Evolutionary conservation across 1,284 basidiomycete genomes (phyloP).

Genomic region (Albatrellus sp.): DNA sequence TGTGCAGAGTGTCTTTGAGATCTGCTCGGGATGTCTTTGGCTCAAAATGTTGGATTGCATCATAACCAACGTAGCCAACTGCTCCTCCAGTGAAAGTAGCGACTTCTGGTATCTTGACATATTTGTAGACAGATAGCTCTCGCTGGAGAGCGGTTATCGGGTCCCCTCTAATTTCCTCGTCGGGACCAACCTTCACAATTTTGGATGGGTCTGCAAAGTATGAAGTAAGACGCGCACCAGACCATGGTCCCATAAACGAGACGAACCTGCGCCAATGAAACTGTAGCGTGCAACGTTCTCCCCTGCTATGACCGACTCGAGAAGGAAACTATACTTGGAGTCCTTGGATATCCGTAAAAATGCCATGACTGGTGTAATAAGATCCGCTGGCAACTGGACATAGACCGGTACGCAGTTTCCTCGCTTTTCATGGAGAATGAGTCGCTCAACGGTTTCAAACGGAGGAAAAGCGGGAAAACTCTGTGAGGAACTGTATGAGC

Average conservation of each 20-base stretch:
- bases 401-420: conserved; percentile 93
- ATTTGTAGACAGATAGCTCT: conserved; percentile 80
- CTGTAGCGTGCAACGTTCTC: conserved; percentile 90
- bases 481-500: conserved; percentile 21
- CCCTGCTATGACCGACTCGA: conserved; percentile 87
- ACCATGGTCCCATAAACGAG: conserved; percentile 15
- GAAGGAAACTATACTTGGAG: conserved; percentile 84
- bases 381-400: conserved; percentile 87
- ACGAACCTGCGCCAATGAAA: conserved; percentile 84
- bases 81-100: conserved; percentile 96
- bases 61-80: conserved; percentile 95
- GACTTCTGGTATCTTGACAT: conserved; percentile 83
- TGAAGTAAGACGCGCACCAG: conserved; percentile 7
- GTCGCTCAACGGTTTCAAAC: conserved; percentile 55
- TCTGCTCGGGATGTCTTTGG: conserved; percentile 68
- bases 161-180: conserved; percentile 77
- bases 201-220: conserved; percentile 72
- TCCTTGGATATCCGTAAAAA: conserved; percentile 91
- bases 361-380: conserved; percentile 94
- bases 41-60: conserved; percentile 95
- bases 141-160: conserved; percentile 79
- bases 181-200: conserved; percentile 81
- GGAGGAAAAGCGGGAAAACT: conserved; percentile 55
- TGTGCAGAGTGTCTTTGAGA: conserved; percentile 64
- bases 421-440: conserved; percentile 64